Percentiles rank a stretch among this genome's conserved stretches.
These are phyloP conservation scores for Cicer chorassanicum DNA, from an alignment of 306 rosid genomes.

Conservation along the genomic window DNA sequence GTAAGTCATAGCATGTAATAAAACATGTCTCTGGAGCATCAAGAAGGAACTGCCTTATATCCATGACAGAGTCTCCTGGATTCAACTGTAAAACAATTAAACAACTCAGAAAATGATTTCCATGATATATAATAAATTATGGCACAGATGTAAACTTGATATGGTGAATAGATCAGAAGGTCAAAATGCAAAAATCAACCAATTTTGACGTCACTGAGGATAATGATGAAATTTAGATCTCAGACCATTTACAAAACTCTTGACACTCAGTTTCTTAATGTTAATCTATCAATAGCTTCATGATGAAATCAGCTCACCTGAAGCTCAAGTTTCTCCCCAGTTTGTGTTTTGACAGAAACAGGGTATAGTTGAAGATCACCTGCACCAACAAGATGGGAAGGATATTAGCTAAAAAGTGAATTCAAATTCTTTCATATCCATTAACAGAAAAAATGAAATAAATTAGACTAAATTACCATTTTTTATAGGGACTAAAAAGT, in stretches of 20 bases:
- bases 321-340: slow-evolving; percentile 93
- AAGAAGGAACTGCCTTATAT: slow-evolving; percentile 92
- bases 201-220: background rate
- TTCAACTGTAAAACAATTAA: slow-evolving; percentile 68
- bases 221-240: slow-evolving; percentile 12
- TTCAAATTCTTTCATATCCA: slow-evolving; percentile 28
- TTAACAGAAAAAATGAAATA: slow-evolving; percentile 25
- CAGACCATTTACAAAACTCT: slow-evolving; percentile 1
- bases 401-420: slow-evolving; percentile 32
- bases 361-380: slow-evolving; percentile 95
- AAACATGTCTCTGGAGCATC: slow-evolving; percentile 99
- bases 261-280: background rate
- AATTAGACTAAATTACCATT: slow-evolving; percentile 2
- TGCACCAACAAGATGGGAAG: slow-evolving; percentile 52
- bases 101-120: slow-evolving; percentile 39
- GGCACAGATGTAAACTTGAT: slow-evolving; percentile 1
- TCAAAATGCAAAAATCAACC: slow-evolving; percentile 23
- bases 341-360: slow-evolving; percentile 84
- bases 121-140: slow-evolving; percentile 10
- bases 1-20: slow-evolving; percentile 92
- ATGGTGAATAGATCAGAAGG: slow-evolving; percentile 8
- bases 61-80: slow-evolving; percentile 98
- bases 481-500: background rate
- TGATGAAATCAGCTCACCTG: slow-evolving; percentile 67
- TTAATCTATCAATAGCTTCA: slow-evolving; percentile 31